These are phyloP conservation scores for Fusarium humuli DNA, from an alignment of 2,329 filamentous ascomycete genomes.

Conservation along the genomic window DNA sequence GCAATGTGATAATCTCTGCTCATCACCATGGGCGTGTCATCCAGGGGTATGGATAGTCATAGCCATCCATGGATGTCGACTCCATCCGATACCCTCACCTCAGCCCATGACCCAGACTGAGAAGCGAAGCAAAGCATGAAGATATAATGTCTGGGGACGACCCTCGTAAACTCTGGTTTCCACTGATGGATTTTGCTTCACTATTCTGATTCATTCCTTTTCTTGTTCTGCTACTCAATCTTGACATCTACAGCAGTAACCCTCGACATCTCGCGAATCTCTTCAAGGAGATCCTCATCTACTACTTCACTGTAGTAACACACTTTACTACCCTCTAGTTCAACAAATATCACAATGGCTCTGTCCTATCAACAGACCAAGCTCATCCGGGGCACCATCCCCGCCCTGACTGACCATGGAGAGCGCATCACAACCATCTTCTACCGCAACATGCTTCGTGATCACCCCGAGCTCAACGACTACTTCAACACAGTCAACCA, in stretches of 20 bases:
- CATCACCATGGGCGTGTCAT: conserved; percentile 17
- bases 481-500: conserved; percentile 71
- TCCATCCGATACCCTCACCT: conserved; percentile 21
- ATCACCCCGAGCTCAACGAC: conserved; percentile 74
- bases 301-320: conserved; percentile 6
- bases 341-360: conserved; percentile 47
- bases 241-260: conserved; percentile 1
- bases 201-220: conserved; percentile 10
- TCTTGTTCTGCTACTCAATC: neutral
- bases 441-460: conserved; percentile 75
- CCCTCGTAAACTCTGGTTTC: neutral
- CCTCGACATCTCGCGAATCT: neutral
- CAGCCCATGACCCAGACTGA: conserved; percentile 2
- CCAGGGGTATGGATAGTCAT: conserved; percentile 5
- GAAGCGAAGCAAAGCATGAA: neutral
- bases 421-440: conserved; percentile 76
- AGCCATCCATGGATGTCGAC: neutral
- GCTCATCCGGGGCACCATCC: conserved; percentile 77
- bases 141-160: conserved; percentile 44
- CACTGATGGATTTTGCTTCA: conserved; percentile 14
- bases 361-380: conserved; percentile 67
- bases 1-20: conserved; percentile 24
- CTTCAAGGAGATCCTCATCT: neutral
- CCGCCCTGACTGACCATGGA: conserved; percentile 75
- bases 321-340: neutral